Percentiles rank a stretch among this genome's conserved stretches.
These are phyloP conservation scores for Roridomyces roridus DNA, from an alignment of 768 basidiomycete species.

Conservation along the genomic window DNA sequence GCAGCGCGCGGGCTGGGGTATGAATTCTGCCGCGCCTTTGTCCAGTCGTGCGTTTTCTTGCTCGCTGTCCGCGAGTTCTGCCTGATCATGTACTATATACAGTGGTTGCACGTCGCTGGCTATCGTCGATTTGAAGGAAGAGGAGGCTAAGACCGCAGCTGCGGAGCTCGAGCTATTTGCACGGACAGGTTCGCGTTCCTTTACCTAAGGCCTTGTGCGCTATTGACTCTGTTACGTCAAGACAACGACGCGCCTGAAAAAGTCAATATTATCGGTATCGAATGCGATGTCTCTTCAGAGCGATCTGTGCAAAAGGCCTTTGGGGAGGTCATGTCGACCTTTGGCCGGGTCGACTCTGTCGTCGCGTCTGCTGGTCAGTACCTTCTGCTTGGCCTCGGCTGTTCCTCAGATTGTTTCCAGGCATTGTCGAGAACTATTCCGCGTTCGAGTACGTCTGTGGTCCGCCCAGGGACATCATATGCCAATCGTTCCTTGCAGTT, in stretches of 20 bases:
- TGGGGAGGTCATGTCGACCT: constrained; percentile 62
- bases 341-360: constrained; percentile 79
- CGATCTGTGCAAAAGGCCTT: constrained; percentile 77
- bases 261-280: constrained; percentile 74
- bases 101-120: constrained; percentile 85
- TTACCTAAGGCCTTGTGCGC: constrained; percentile 31
- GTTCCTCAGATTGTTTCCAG: constrained; percentile 39
- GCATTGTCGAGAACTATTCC: constrained; percentile 87
- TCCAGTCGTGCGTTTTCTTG: constrained; percentile 69
- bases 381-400: constrained; percentile 13
- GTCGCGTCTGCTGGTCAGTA: constrained; percentile 85
- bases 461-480: not conserved
- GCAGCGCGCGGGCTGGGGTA: constrained; percentile 91
- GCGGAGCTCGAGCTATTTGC: constrained; percentile 59
- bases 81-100: constrained; percentile 9
- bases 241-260: constrained; percentile 62
- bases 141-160: constrained; percentile 71
- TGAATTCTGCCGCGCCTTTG: constrained; percentile 89
- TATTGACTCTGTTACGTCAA: constrained; percentile 41
- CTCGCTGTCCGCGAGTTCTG: not conserved
- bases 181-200: constrained; percentile 28
- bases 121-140: constrained; percentile 80
- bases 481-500: constrained; percentile 47
- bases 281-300: constrained; percentile 90
- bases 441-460: constrained; percentile 73